Base-by-base conservation (phyloP, 257 asterid species). In the Verbena officinalis region DNA sequence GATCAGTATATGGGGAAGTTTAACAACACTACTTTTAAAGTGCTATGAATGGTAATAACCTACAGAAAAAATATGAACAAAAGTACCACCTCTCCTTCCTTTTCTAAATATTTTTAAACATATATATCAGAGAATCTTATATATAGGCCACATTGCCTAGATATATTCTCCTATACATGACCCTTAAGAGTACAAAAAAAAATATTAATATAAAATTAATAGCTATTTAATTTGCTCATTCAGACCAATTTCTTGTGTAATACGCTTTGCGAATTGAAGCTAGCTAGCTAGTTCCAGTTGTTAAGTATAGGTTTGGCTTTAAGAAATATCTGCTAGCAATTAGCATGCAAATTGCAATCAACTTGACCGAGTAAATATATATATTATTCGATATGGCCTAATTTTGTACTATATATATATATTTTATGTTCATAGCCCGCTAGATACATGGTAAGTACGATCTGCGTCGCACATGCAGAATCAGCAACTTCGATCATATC, bases 71-170 rank as follows among this genome's bases (percentile, higher is more conserved):
- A 38, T 50, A 36, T 34, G 10, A 36, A 51, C 42, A 64, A 51
- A 52, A 65, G 70, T 43, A 52, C 43, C 42, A 65, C 24, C 33
- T 65, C 62, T 36, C 51, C 21, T 36, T 49, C 49, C 57, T 49
- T 22, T 17, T 39, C 0, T 15, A 33, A 19, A 36, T 36, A 36
- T 36, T 7, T 45, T 61, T 72, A 3, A 50, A 40, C 69, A 34
- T 63, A 55, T 19, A 50, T 50, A 46, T 30, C 13, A 43, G 10
- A 55, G 69, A 71, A 66, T 71, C 68, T 8, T 56, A 2, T 27
- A 2, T 27, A 43, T 71, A 61, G 71, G 68, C 44, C 69, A 61
- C 24, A 49, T 67, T 20, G 74, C 64, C 75, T 71, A 76, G 81
- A 5, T 30, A 30, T 3, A 71, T 76, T 50, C 81, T 71, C 74